A percentile compares a stretch with the other conserved stretches of the same genome.
Evolutionary conservation across 805 yeast genomes (phyloP).

Genomic region (Blastobotrys muscicola): DNA sequence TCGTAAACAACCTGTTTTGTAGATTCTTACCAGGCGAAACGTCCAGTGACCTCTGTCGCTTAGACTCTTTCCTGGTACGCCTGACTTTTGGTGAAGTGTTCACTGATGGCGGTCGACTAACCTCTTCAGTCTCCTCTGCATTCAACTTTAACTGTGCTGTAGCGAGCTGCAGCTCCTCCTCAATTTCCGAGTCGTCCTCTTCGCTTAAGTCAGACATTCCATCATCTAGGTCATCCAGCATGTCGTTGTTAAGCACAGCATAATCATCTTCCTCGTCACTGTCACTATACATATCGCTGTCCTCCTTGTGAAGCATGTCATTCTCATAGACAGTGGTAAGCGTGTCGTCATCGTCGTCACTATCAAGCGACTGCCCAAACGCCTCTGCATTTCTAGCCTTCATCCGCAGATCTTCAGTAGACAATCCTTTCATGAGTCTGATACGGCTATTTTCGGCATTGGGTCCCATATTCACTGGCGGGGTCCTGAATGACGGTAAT

Average conservation of each 20-base stretch:
- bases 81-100: slow-evolving; percentile 11
- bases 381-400: slow-evolving; percentile 2
- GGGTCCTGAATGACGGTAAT: neutral
- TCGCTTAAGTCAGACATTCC: slow-evolving; percentile 28
- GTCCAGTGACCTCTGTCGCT: slow-evolving; percentile 5
- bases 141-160: slow-evolving; percentile 24
- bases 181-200: slow-evolving; percentile 34
- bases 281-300: slow-evolving; percentile 4
- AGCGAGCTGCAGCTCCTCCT: slow-evolving; percentile 31
- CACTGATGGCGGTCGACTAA: slow-evolving; percentile 9
- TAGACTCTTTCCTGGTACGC: slow-evolving; percentile 1
- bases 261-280: slow-evolving; percentile 3
- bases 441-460: neutral
- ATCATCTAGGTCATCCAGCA: slow-evolving; percentile 20
- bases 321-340: slow-evolving; percentile 11
- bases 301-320: slow-evolving; percentile 1
- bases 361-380: neutral
- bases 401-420: neutral
- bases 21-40: neutral
- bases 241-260: slow-evolving; percentile 5
- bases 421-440: neutral
- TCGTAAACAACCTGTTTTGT: no score
- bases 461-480: neutral
- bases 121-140: slow-evolving; percentile 10
- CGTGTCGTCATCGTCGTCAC: slow-evolving; percentile 15